These are phyloP conservation scores for Schizochytrium sp. DNA, from an alignment of 108 stramenopile species.

Conservation along the genomic window DNA sequence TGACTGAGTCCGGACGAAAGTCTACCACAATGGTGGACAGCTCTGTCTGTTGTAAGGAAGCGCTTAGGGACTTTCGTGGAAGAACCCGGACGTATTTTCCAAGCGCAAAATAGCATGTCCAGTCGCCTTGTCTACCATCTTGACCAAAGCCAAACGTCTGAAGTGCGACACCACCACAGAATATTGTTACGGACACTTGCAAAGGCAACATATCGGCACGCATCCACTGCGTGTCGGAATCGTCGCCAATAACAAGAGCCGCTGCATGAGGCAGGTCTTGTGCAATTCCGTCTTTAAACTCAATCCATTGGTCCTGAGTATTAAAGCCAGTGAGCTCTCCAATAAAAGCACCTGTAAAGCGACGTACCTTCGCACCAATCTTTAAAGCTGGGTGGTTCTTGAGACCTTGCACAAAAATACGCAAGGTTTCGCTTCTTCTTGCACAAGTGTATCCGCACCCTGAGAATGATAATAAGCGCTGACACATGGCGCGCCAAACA, in stretches of 20 bases:
- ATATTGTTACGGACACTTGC: background rate
- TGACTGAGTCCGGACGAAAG: background rate
- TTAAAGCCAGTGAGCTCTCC: background rate
- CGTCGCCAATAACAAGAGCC: background rate
- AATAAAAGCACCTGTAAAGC: background rate
- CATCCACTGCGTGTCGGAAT: background rate
- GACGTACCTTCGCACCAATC: background rate
- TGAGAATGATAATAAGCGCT: background rate
- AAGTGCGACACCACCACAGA: background rate
- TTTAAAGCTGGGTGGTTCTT: background rate
- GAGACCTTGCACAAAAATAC: background rate
- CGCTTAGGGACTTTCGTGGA: background rate
- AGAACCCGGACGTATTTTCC: slow-evolving; percentile 1
- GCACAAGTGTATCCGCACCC: slow-evolving; percentile 12
- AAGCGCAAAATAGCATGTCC: slow-evolving; percentile 13
- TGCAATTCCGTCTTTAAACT: background rate
- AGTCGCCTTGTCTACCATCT: slow-evolving; percentile 5
- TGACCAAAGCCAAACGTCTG: background rate
- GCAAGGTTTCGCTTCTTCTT: background rate
- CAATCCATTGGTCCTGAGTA: background rate
- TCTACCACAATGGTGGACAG: background rate
- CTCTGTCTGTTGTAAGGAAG: background rate
- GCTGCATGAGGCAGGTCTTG: background rate
- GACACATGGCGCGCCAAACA: background rate
- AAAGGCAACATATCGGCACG: background rate